Percentiles rank a stretch among this genome's conserved stretches.
phyloP scores from a whole-genome alignment of 768 basidiomycete genomes.

The Suillus sp. region DNA sequence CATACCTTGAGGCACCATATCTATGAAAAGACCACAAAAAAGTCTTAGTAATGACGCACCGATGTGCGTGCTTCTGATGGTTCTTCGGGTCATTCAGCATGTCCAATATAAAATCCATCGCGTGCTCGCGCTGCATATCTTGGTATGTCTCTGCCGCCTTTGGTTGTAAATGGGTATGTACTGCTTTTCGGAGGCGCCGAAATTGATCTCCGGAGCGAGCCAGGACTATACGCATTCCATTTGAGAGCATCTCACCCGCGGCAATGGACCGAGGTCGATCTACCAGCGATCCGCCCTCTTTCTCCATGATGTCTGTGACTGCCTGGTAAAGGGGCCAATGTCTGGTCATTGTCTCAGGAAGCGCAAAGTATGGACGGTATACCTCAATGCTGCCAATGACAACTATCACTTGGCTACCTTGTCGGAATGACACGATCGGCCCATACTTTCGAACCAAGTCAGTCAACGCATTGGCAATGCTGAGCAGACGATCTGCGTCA shows the following conservation, averaged over 20 bases:
- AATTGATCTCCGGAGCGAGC: neutral
- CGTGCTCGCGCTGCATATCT: neutral
- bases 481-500: neutral
- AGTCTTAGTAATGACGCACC: neutral
- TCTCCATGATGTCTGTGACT: neutral
- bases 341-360: neutral
- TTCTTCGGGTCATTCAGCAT: neutral
- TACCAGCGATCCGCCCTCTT: neutral
- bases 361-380: neutral
- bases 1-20: neutral
- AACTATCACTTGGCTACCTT: neutral
- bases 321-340: neutral
- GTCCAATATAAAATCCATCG: neutral
- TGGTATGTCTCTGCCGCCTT: neutral
- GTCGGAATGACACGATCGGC: neutral
- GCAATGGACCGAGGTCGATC: neutral
- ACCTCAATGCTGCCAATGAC: neutral
- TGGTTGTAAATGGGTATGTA: neutral
- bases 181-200: neutral
- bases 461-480: neutral
- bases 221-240: neutral
- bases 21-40: neutral
- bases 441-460: neutral
- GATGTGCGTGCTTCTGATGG: neutral
- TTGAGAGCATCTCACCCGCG: neutral